Evolutionary conservation across 2,329 filamentous ascomycete genomes (phyloP).

Genomic region (Fusarium sp.): DNA sequence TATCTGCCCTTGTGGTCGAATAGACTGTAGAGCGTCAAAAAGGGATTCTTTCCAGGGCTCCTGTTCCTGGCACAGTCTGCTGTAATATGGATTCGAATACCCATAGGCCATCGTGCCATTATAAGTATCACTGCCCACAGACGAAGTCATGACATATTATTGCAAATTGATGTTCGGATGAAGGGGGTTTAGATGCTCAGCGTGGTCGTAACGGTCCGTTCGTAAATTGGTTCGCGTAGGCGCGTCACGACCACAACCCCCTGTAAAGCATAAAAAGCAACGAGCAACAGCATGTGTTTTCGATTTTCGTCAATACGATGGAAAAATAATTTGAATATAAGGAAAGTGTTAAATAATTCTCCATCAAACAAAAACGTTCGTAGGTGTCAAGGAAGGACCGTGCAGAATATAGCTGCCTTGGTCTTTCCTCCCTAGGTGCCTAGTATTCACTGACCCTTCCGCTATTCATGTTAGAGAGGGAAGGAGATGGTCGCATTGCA

Average conservation of each 20-base stretch:
- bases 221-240: neutral
- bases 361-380: neutral
- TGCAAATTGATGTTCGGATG: neutral
- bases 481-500: neutral
- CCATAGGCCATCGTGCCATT: neutral
- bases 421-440: neutral
- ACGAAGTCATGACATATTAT: neutral
- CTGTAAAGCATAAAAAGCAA: neutral
- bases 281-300: neutral
- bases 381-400: neutral
- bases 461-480: neutral
- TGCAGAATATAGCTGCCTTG: neutral
- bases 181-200: neutral
- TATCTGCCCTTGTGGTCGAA: constrained; percentile 11
- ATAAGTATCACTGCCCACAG: neutral
- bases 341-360: no score
- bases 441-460: neutral
- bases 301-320: neutral
- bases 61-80: neutral
- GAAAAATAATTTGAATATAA: neutral
- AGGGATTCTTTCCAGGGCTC: constrained; percentile 13
- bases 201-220: neutral
- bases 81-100: neutral
- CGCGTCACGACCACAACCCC: neutral
- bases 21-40: constrained; percentile 7